Evolutionary conservation across 345 rosid species (phyloP).

Genomic region (Populus deltoides): DNA sequence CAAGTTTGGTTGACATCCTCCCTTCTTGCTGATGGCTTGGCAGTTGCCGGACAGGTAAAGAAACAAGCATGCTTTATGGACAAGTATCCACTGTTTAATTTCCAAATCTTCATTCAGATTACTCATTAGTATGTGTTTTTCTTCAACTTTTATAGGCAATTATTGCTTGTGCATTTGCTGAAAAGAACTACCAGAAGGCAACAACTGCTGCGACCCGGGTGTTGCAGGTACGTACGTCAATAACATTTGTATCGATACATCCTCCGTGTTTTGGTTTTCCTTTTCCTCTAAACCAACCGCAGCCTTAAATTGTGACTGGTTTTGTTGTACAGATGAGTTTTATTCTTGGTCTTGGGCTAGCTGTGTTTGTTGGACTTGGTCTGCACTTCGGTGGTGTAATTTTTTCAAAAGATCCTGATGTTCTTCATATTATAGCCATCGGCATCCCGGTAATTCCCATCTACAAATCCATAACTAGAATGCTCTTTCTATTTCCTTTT

Average conservation of each 20-base stretch:
- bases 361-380: conserved; percentile 64
- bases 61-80: not conserved
- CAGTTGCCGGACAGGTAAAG: conserved; percentile 91
- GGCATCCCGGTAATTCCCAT: conserved; percentile 61
- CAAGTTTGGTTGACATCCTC: conserved; percentile 97
- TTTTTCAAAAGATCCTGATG: conserved; percentile 69
- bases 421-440: conserved; percentile 60
- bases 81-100: not conserved
- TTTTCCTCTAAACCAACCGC: not conserved
- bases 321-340: conserved; percentile 65
- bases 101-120: not conserved
- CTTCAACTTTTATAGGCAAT: conserved; percentile 55
- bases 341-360: conserved; percentile 70
- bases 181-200: conserved; percentile 70
- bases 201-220: conserved; percentile 61
- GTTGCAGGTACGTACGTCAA: conserved; percentile 58
- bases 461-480: not conserved
- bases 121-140: not conserved
- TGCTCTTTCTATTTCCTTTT: not conserved
- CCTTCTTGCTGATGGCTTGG: conserved; percentile 93
- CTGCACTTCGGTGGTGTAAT: conserved; percentile 65
- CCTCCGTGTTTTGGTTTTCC: not conserved
- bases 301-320: not conserved
- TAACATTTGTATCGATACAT: not conserved
- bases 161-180: conserved; percentile 82